Evolutionary conservation across 192 early-diverging fungal species (phyloP), one percentile per base, ranked within the genome.

Genomic region (Coemansia sp.): DNA sequence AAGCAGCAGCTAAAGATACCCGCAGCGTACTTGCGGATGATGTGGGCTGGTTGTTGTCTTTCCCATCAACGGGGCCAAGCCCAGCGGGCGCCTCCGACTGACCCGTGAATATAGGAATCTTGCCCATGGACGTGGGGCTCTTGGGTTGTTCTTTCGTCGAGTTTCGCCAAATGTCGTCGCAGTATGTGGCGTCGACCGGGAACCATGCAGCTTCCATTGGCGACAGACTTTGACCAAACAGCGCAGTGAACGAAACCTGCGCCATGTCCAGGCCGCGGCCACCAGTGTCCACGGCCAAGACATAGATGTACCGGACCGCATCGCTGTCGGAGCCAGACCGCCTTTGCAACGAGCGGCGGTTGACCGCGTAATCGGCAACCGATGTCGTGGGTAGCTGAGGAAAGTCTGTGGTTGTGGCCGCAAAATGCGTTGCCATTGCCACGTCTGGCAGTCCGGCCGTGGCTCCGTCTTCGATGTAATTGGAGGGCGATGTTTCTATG

Each of bases 271-370:
- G 66, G 2, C 84, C 84, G 14, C 61, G 59, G 10, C 84, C 84
- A 11, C 84, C 84, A n/a, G 76, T 75, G 42, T 85, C 84, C 9
- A 85, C 82, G 15, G 82, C 84, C 43, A 85, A 58, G 6, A 85
- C 84, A 70, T 85, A 73, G 6, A 78, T 46, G 33, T 55, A 82
- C 50, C 74, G 69, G 38, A 68, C 60, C 3, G 71, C 35, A 5
- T 79, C 66, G n/a, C 22, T 59, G 9, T 50, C 48, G 7, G 14
- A 7, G n/a, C 13, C 9, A 4, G 54, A 32, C 7, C 66, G 46
- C 42, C 61, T 73, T 29, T 34, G 19, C 29, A 59, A 23, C 8
- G 15, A 34, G 19, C 23, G 49, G 49, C 59, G 66, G 15, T 38
- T 56, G 61, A 25, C 33, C 8, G 20, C 34, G 53, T 22, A 22